phyloP scores from a whole-genome alignment of 225 moss, liverwort and hornwort species.

The Straminergon stramineum region DNA sequence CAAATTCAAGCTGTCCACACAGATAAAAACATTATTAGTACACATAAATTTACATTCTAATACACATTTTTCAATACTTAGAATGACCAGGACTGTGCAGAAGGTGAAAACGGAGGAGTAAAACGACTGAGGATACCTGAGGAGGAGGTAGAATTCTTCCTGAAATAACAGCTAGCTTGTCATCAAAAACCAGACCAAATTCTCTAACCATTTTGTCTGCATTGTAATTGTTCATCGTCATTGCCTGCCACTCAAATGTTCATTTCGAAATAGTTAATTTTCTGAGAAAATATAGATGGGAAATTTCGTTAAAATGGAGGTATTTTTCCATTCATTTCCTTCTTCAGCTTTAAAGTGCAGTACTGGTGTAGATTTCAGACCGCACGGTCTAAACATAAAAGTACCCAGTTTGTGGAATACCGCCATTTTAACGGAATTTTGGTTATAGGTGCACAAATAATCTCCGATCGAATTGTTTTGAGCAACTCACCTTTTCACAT shows the following conservation, averaged over 20 bases:
- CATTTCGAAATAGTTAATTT: not conserved
- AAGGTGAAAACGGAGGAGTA: not conserved
- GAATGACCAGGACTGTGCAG: too few relatives aligned
- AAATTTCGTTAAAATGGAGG: too few relatives aligned
- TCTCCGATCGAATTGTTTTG: not conserved
- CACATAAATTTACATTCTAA: too few relatives aligned
- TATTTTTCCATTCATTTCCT: too few relatives aligned
- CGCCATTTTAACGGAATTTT: too few relatives aligned
- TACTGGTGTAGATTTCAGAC: too few relatives aligned
- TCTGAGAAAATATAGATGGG: not conserved
- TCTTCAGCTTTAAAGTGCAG: too few relatives aligned
- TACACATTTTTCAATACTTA: not conserved
- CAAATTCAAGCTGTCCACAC: conserved; percentile 48
- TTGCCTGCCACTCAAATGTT: conserved; percentile 25
- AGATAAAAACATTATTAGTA: not conserved
- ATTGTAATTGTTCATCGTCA: conserved; percentile 46
- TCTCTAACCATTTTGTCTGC: conserved; percentile 43
- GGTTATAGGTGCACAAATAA: not conserved
- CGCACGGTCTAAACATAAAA: too few relatives aligned
- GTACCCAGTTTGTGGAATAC: too few relatives aligned
- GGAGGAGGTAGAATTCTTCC: conserved; percentile 63
- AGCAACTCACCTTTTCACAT: conserved; percentile 34
- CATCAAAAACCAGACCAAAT: conserved; percentile 29
- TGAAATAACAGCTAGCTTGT: conserved; percentile 25
- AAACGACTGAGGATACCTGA: conserved; percentile 2